Percentiles rank a stretch among this genome's conserved stretches.
Evolutionary conservation across 768 basidiomycete species (phyloP).

Genomic region (Leccinellum albellum): DNA sequence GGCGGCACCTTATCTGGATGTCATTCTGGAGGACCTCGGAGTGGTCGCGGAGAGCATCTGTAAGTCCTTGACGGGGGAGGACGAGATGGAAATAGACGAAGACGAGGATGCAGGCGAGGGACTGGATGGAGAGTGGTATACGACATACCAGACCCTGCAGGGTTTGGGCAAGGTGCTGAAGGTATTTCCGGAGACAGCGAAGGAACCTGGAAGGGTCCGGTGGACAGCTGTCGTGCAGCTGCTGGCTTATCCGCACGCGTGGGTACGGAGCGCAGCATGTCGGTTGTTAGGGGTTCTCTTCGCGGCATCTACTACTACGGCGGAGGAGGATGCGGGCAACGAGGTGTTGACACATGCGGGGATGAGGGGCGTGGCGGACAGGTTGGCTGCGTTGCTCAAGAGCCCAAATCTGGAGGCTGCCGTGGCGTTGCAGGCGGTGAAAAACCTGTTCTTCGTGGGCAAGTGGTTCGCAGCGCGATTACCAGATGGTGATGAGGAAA

Average conservation of each 20-base stretch:
- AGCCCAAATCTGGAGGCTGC: conserved; percentile 72
- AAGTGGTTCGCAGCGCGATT: conserved; percentile 62
- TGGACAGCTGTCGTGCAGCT: conserved; percentile 66
- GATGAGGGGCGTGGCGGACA: conserved; percentile 70
- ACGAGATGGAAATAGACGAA: conserved; percentile 45
- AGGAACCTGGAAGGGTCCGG: conserved; percentile 43
- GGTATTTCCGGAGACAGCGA: conserved; percentile 49
- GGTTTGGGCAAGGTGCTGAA: conserved; percentile 60
- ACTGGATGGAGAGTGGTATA: conserved; percentile 70
- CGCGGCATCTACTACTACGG: conserved; percentile 41
- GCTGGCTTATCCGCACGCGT: conserved; percentile 87
- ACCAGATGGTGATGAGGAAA: conserved; percentile 28
- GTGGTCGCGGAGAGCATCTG: conserved; percentile 17
- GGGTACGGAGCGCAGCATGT: conserved; percentile 84
- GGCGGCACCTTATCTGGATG: conserved; percentile 40
- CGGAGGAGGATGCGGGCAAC: conserved; percentile 16
- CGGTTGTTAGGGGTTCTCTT: conserved; percentile 74
- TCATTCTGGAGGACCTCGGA: conserved; percentile 56
- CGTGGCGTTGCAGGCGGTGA: conserved; percentile 81
- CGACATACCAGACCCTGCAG: conserved; percentile 76
- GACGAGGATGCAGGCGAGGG: conserved; percentile 44
- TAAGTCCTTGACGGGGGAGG: conserved; percentile 22
- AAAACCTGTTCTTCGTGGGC: conserved; percentile 90
- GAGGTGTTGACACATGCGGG: conserved; percentile 49
- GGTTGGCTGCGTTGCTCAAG: conserved; percentile 73